Evolutionary conservation across 148 eudicot species (phyloP), one percentile per base, ranked within the genome.

Genomic region (Persicaria maculosa): DNA sequence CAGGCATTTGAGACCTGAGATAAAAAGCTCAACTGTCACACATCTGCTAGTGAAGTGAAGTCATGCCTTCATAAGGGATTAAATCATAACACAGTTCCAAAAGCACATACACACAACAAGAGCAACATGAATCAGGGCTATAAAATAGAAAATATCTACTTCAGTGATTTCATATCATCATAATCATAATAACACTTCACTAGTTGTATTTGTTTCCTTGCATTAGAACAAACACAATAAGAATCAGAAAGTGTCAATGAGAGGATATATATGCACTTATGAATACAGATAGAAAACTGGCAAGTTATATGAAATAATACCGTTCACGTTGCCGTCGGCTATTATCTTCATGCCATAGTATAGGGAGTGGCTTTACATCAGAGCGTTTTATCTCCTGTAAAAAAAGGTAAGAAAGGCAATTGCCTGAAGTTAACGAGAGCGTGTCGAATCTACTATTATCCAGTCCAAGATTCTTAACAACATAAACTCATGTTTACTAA

Each of bases 261-360:
- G 64, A 58, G 25, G 10, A 7, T 20, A 19, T 20, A 19, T 58
- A 12, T 15, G 19, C 36, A 40, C 45, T 5, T 14, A 65, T 43
- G 70, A 9, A 17, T 25, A 65, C 5, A 10, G 47, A 65, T 14
- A 65, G 47, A 36, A 65, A 12, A 14, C 70, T 7, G 12, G 43
- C 70, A 65, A 19, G 19, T 40, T 36, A 15, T 40, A 43, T 65
- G 9, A 65, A 64, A 65, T 14, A 36, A n/a, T 91, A 96, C 97
- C 97, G 84, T 57, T 86, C 91, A 74, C 88, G 87, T 74, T 72
- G 83, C 59, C 91, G 88, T 76, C 95, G 75, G 58, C 87, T 82
- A 81, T 81, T 85, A 61, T 92, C 97, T 80, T 96, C 99, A 79
- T 96, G 99, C 97, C 97, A 96, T 76, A 96, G 76, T 44, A 79